phyloP scores from a whole-genome alignment of 805 yeast species.

The Geotrichum ghanense region DNA sequence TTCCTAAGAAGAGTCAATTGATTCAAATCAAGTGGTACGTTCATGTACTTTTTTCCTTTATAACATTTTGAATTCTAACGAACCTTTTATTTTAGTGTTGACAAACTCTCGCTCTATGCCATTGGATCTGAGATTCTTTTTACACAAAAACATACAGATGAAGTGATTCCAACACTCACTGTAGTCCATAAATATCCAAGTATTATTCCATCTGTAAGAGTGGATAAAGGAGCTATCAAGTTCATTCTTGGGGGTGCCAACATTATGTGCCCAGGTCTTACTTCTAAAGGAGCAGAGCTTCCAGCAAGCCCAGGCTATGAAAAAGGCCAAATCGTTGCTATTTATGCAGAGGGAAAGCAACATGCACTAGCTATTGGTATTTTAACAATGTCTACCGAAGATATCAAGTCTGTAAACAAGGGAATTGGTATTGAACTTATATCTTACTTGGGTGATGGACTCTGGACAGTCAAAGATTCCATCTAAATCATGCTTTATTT shows the following conservation, averaged over 20 bases:
- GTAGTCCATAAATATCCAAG: conserved; percentile 40
- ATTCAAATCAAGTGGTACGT: conserved; percentile 48
- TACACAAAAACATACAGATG: conserved; percentile 34
- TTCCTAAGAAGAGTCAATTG: conserved; percentile 83
- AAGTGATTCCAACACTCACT: conserved; percentile 6
- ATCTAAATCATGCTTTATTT: no score
- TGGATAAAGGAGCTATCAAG: conserved; percentile 93
- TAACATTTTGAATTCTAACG: conserved; percentile 55
- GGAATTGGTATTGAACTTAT: conserved; percentile 82
- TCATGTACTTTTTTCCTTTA: neutral
- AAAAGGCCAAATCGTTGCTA: conserved; percentile 60
- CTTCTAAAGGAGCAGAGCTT: conserved; percentile 68
- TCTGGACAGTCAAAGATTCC: conserved; percentile 25
- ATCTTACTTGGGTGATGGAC: conserved; percentile 81
- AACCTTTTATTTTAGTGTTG: conserved; percentile 64
- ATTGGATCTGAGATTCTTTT: conserved; percentile 19
- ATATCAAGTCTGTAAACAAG: conserved; percentile 69
- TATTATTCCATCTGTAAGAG: conserved; percentile 76
- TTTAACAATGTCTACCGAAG: conserved; percentile 78
- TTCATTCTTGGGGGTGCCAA: conserved; percentile 93
- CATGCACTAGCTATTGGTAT: conserved; percentile 86
- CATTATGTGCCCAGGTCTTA: conserved; percentile 92
- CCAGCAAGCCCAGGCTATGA: conserved; percentile 62
- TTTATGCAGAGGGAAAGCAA: conserved; percentile 90
- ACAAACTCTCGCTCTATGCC: conserved; percentile 17